Evolutionary conservation across 2,329 filamentous ascomycete species (phyloP), one percentile per base, ranked within the genome.

Genomic region (Tothia fuscella): DNA sequence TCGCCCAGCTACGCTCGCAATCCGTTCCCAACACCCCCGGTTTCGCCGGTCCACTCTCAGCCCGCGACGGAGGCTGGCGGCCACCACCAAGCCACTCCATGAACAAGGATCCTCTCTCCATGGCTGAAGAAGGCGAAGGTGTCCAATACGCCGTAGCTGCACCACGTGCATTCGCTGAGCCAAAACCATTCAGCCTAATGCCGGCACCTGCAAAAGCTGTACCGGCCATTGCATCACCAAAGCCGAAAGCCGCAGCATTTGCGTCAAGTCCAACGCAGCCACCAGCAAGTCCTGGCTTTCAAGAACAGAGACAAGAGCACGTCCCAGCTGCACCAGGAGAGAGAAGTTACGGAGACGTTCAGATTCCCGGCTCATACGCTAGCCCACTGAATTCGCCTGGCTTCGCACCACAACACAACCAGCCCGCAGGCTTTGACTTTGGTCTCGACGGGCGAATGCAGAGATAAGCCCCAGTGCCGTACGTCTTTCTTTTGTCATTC

Each of bases 1-100:
- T 96, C 48, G 87, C 67, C 13, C 66, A 70, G 43, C 62, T 70
- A 13, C 65, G 65, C 43, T 63, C 77, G 16, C 88, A 96, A 66
- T 93, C 87, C 20, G 88, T 87, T 4, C 89, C 89, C 51, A 95
- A 95, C 70, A 95, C 89, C 0, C 89, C 89, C 10, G 87, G 87
- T 49, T 87, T 93, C 58, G 51, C 51, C 32, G 63, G 63, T 16
- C 80, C 78, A 22, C 77, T 80, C 59, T 82, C 81, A 63, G 60
- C 72, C 21, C 68, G 72, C 51, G 70, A 70, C 26, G 67, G 67
- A 46, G 66, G 66, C 51, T 69, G 64, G 64, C 56, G 59, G 36
- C 57, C 65, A 46, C 65, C 65, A 26, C 56, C 58, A 47, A 61
- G 61, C 47, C 62, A 65, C 50, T 53, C 54, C 25, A 61, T 57